phyloP scores from a whole-genome alignment of 2,329 filamentous ascomycete genomes.

The Xylariaceae sp. region DNA sequence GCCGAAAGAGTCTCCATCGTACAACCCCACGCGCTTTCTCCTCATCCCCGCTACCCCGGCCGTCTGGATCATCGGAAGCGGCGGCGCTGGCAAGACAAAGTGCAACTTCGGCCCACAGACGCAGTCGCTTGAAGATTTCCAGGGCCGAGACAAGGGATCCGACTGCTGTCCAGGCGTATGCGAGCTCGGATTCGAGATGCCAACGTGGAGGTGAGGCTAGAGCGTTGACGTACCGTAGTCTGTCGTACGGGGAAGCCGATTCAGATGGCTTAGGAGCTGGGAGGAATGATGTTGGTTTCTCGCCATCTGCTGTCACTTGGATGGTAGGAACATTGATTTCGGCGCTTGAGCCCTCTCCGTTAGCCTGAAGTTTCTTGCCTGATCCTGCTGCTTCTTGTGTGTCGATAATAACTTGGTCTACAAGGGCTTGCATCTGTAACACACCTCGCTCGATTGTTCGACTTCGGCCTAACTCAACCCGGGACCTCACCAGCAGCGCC shows the following conservation, averaged over 20 bases:
- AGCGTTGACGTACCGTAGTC: conserved; percentile 82
- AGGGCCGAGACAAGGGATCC: conserved; percentile 88
- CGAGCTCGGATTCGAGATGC: conserved; percentile 93
- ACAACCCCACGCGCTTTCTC: conserved; percentile 79
- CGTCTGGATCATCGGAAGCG: conserved; percentile 60
- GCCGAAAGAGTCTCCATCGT: conserved; percentile 76
- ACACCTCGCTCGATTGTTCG: conserved; percentile 88
- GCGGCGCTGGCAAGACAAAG: conserved; percentile 75
- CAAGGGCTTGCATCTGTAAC: conserved; percentile 89
- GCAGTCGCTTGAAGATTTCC: conserved; percentile 91
- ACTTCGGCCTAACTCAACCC: conserved; percentile 86
- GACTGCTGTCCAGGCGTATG: conserved; percentile 86
- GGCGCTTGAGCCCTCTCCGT: conserved; percentile 22
- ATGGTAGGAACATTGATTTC: conserved; percentile 48
- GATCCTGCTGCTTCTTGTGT: conserved; percentile 47
- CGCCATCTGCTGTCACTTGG: conserved; percentile 44
- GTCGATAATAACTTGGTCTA: conserved; percentile 92
- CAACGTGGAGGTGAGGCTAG: conserved; percentile 84
- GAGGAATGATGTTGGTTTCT: conserved; percentile 74
- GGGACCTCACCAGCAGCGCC: conserved; percentile 82
- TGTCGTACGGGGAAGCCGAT: conserved; percentile 74
- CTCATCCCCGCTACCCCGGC: conserved; percentile 63
- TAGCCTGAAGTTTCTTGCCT: conserved; percentile 26
- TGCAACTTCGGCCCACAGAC: conserved; percentile 93
- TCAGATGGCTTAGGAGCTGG: conserved; percentile 75